Base-by-base conservation (phyloP, 805 yeast genomes). In the Yarrowia divulgata region DNA sequence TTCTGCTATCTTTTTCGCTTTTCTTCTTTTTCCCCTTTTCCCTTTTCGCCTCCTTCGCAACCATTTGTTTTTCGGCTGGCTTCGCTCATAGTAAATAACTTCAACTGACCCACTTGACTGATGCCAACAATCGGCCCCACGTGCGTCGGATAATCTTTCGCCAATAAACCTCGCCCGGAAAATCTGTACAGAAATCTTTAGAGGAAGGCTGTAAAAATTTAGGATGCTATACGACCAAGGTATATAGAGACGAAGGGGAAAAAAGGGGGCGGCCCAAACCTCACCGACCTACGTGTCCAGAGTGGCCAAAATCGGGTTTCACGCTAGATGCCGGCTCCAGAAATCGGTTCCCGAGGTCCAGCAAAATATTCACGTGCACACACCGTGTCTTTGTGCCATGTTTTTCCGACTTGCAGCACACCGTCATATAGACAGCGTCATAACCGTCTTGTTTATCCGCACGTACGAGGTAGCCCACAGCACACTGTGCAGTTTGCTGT, bases 131-230 rank as follows among this genome's bases (percentile, higher is more conserved):
- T 37, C 45, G 45, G 34, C 12, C 54, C 60, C 60, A 54, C 60
- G 60, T 54, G 60, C 45, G 60, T 23, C 60, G 60, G 60, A 54
- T 54, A 7, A 54, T 54, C 60, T 54, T 19, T 39, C 35, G 60
- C 45, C 43, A 54, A 54, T 54, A 54, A 39, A 13, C 32, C 19
- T 9, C 35, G 35, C 9, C 60, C 60, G 60, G 60, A 54, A 54
- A 54, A 54, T 54, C 60, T 39, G 35, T 13, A 8, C 60, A 19
- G 4, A 8, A 12, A 16, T n/a, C 13, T n/a, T 52, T 35, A 54
- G 14, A 18, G 45, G 58, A 23, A 35, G 57, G 40, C 23, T 34
- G 29, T 35, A 54, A 19, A 54, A 54, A 54, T 32, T 52, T 19
- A 54, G 58, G 58, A 35, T 43, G 19, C 10, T 12, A 54, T 54